Conservation (phyloP, 108 stramenopile genomes). For the Nitzschia palea region DNA sequence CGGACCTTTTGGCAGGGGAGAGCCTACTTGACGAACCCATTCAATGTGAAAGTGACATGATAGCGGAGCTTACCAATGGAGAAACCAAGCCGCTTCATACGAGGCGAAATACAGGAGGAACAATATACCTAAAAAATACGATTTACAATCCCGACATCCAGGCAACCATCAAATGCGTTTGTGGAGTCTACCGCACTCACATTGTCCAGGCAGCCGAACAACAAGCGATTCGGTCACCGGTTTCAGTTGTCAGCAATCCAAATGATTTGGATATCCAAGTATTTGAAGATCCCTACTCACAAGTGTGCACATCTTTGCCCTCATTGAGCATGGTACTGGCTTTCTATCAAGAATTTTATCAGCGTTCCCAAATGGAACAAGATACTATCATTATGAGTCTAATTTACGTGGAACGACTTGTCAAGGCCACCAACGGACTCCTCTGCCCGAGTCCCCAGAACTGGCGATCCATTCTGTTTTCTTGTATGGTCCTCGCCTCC, state of each 20-base stretch:
- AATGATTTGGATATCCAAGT: neutral
- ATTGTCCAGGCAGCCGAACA: constrained; percentile 57
- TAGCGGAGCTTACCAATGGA: neutral
- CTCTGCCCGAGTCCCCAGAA: constrained; percentile 68
- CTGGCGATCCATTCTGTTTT: constrained; percentile 92
- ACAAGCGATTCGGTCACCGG: neutral
- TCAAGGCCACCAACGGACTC: constrained; percentile 83
- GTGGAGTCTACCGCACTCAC: constrained; percentile 88
- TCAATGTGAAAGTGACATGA: neutral
- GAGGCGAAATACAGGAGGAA: constrained; percentile 89
- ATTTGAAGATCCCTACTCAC: neutral
- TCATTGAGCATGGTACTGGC: constrained; percentile 56
- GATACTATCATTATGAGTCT: constrained; percentile 96
- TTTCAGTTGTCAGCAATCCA: neutral
- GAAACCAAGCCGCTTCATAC: constrained; percentile 18
- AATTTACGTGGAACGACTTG: constrained; percentile 94
- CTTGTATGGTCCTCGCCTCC: constrained; percentile 89
- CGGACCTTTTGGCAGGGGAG: neutral
- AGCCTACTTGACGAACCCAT: neutral
- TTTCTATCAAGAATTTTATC: constrained; percentile 84
- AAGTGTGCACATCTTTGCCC: constrained; percentile 37
- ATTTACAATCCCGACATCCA: constrained; percentile 92
- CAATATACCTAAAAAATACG: constrained; percentile 84
- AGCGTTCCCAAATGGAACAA: constrained; percentile 86
- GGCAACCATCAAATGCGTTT: constrained; percentile 93